phyloP scores from a whole-genome alignment of 257 asterid species.

The Solanum microdontum region DNA sequence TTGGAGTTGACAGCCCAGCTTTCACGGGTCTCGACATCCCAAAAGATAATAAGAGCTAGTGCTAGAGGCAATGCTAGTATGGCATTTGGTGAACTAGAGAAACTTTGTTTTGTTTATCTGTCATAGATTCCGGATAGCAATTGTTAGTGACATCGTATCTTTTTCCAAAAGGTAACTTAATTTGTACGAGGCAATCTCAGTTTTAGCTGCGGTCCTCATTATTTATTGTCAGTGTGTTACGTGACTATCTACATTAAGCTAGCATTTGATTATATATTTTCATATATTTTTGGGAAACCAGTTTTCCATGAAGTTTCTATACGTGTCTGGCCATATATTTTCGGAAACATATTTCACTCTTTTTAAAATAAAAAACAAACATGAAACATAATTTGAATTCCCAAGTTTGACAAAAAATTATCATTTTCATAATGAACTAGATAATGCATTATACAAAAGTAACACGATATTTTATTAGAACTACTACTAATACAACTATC shows the following conservation, averaged over 20 bases:
- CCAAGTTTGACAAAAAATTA: not conserved
- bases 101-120: not conserved
- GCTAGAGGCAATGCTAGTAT: conserved; percentile 5
- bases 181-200: not conserved
- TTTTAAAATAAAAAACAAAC: not conserved
- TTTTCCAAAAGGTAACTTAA: not conserved
- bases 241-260: not conserved
- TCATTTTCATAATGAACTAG: not conserved
- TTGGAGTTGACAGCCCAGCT: conserved; percentile 74
- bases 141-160: not conserved
- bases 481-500: not conserved
- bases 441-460: not conserved
- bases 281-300: not conserved
- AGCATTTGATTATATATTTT: not conserved
- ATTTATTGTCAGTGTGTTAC: not conserved
- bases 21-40: conserved; percentile 54
- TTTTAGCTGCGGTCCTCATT: not conserved
- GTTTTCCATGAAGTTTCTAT: not conserved
- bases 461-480: not conserved
- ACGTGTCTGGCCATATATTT: not conserved
- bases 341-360: not conserved
- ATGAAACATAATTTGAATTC: not conserved
- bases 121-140: not conserved
- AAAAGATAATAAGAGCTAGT: conserved; percentile 23
- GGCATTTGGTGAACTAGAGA: not conserved